These are phyloP conservation scores for Ostreobium quekettii DNA, from an alignment of 139 green algal species.

Conservation along the genomic window DNA sequence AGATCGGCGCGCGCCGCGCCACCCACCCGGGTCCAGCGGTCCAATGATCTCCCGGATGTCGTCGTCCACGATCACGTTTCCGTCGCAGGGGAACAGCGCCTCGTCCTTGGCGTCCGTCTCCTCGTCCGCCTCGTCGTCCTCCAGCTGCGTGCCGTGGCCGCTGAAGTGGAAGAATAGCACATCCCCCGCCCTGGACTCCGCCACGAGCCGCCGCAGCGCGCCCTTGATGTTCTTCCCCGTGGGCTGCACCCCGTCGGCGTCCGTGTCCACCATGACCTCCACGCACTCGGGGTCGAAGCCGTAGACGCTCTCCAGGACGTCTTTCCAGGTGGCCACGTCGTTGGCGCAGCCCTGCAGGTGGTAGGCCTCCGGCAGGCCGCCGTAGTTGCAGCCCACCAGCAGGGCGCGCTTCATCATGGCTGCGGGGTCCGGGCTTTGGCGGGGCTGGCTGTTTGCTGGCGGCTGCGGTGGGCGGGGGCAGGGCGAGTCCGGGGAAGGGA, in stretches of 20 bases:
- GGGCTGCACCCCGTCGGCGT: constrained; percentile 33
- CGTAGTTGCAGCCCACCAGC: constrained; percentile 56
- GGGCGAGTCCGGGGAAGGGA: no score
- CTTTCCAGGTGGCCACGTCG: constrained; percentile 47
- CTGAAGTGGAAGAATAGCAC: constrained; percentile 62
- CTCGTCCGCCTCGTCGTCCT: constrained; percentile 17
- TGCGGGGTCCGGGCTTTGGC: no score
- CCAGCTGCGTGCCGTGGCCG: constrained; percentile 59
- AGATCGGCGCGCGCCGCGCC: no score
- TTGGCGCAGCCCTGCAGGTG: constrained; percentile 61
- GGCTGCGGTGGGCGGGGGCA: no score
- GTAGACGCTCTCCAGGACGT: constrained; percentile 38
- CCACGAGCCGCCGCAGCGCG: constrained; percentile 41
- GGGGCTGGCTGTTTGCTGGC: no score
- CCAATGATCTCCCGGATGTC: constrained; percentile 34
- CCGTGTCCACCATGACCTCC: constrained; percentile 47
- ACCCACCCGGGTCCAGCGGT: constrained; percentile 25
- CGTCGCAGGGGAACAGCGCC: constrained; percentile 48
- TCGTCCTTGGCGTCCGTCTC: constrained; percentile 50
- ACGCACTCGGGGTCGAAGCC: constrained; percentile 47
- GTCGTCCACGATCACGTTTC: constrained; percentile 33
- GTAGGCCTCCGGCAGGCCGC: constrained; percentile 41
- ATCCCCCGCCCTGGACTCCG: constrained; percentile 37
- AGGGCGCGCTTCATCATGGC: constrained; percentile 41
- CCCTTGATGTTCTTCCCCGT: constrained; percentile 66